Evolutionary conservation across 805 yeast genomes (phyloP).

Genomic region (Scheffersomyces lignosus): DNA sequence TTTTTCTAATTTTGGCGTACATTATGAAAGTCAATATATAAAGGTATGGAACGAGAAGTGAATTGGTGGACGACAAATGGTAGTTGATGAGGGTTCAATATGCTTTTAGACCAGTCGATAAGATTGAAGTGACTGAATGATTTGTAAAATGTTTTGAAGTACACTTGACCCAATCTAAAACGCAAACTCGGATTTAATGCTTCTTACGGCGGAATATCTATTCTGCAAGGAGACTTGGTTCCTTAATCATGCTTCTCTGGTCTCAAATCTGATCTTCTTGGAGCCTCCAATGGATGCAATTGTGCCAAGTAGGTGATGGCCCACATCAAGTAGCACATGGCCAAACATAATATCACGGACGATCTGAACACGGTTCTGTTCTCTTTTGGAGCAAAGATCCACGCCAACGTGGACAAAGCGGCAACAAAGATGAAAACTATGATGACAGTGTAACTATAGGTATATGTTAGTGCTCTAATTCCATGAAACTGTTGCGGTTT

Average conservation of each 20-base stretch:
- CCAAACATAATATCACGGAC: conserved; percentile 58
- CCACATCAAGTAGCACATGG: conserved; percentile 87
- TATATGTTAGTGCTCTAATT: conserved; percentile 7
- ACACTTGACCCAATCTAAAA: no score
- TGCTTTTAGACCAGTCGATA: no score
- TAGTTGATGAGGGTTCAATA: no score
- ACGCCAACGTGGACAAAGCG: conserved; percentile 62
- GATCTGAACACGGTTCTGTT: conserved; percentile 52
- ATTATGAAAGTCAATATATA: no score
- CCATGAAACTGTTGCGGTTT: not conserved
- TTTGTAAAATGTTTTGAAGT: no score
- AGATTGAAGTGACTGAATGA: no score
- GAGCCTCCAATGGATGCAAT: conserved; percentile 87
- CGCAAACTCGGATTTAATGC: no score
- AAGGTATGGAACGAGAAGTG: no score
- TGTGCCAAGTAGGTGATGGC: conserved; percentile 88
- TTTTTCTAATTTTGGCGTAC: not conserved
- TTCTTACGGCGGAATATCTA: no score
- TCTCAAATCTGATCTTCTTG: conserved; percentile 86
- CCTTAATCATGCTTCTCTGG: conserved; percentile 56
- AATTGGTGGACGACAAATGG: no score
- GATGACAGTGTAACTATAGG: conserved; percentile 65
- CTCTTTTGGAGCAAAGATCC: conserved; percentile 85
- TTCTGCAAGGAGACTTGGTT: no score
- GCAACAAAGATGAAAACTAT: conserved; percentile 60